Conservation (phyloP, 768 basidiomycete genomes). For the Phaffia australis region DNA sequence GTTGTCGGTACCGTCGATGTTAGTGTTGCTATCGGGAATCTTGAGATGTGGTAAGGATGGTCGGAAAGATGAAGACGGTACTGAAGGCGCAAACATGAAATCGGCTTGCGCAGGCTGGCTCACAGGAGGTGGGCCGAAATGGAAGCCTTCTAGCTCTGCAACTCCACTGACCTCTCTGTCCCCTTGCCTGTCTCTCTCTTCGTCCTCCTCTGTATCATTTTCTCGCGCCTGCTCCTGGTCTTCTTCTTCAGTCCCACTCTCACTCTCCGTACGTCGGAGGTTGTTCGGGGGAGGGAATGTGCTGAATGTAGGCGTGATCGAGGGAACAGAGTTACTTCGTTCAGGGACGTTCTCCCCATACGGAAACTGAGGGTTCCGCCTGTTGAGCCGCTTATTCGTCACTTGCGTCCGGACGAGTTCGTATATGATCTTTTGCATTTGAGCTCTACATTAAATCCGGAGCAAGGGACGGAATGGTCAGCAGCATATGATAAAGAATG, state of each 20-base stretch:
- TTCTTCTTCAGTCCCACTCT: not conserved
- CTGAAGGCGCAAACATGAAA: too few relatives aligned
- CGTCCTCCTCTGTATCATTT: not conserved
- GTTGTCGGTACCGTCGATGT: too few relatives aligned
- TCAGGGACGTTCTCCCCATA: not conserved
- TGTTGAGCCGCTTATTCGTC: not conserved
- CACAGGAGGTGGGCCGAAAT: too few relatives aligned
- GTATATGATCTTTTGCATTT: conserved; percentile 52
- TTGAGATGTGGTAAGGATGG: too few relatives aligned
- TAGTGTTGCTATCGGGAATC: too few relatives aligned
- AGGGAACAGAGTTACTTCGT: not conserved
- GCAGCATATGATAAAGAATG: conserved; percentile 27
- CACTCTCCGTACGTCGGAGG: not conserved
- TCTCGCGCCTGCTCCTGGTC: not conserved
- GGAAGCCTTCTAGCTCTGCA: not conserved
- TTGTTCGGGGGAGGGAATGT: not conserved
- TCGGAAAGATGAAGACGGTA: too few relatives aligned
- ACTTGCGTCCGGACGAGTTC: not conserved
- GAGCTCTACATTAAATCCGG: conserved; percentile 42
- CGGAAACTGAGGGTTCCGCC: not conserved
- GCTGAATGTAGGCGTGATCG: not conserved
- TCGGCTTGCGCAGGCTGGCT: too few relatives aligned
- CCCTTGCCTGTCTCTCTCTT: not conserved
- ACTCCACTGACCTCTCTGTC: not conserved
- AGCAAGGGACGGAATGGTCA: conserved; percentile 3